Conservation (phyloP, 345 rosid species). For the Geranium rotundifolium region DNA sequence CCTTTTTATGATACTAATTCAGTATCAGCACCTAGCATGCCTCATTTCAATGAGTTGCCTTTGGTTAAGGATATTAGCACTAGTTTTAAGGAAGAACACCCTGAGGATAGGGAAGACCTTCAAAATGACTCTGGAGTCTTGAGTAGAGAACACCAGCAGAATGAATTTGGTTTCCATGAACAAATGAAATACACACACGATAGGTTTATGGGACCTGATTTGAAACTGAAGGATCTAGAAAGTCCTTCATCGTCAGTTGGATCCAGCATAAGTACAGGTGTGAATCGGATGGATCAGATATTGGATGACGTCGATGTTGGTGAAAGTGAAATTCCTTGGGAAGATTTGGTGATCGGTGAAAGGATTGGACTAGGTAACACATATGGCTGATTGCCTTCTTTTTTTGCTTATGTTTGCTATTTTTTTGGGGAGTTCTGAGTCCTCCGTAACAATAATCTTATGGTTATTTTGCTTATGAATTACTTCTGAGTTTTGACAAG, state of each 20-base stretch:
- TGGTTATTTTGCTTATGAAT: background rate
- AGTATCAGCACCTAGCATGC: constrained; percentile 25
- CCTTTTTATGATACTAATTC: constrained; percentile 27
- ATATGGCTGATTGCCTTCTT: constrained; percentile 9
- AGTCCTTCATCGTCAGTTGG: constrained; percentile 52
- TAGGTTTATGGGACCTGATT: constrained; percentile 37
- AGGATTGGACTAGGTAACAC: constrained; percentile 95
- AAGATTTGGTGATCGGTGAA: constrained; percentile 85
- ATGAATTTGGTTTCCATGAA: constrained; percentile 39
- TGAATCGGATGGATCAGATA: constrained; percentile 46
- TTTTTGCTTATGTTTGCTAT: constrained; percentile 5
- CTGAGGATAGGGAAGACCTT: constrained; percentile 20
- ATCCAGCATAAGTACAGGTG: constrained; percentile 26
- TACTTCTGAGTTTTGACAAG: background rate
- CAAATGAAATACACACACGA: constrained; percentile 43
- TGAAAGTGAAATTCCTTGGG: constrained; percentile 97
- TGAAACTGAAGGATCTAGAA: constrained; percentile 51
- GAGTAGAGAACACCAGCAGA: constrained; percentile 23
- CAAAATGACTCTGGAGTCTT: constrained; percentile 20
- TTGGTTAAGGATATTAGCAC: constrained; percentile 24
- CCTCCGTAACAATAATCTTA: background rate
- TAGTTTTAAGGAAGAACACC: constrained; percentile 25
- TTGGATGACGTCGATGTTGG: constrained; percentile 90
- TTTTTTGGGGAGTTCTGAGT: background rate
- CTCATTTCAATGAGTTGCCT: constrained; percentile 24